Base-by-base conservation (phyloP, 1,284 basidiomycete genomes). In the Pyrrhoderma lamaoense region DNA sequence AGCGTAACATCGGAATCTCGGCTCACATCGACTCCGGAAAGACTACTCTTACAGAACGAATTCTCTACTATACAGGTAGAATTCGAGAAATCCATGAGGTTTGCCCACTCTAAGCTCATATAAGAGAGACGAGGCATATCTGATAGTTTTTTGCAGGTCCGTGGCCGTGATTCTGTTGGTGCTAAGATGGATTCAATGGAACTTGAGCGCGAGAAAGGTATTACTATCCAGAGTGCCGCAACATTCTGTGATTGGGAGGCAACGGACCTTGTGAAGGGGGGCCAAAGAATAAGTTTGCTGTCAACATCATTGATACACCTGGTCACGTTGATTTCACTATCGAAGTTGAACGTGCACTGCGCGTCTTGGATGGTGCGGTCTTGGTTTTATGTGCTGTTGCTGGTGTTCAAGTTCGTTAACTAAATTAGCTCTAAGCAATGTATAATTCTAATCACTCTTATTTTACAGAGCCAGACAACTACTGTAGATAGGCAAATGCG, bases 141-240 rank as follows among this genome's bases (percentile, higher is more conserved):
- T 21, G 35, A 54, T 22, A 40, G 48, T 37, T 36, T 36, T 37
- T 34, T 23, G 49, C n/a, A 89, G 86, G 86, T 90, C 58, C 79
- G 96, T 60, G 96, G 96, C 38, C 79, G 89, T 51, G 95, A 99
- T 67, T 85, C 86, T 47, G 93, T 99, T 21, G 96, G 95, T 46
- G 96, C 95, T 21, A 99, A 99, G 75, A 99, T 99, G 96, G 95
- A 99, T 70, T 91, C 87, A 63, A 99, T 99, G 95, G 96, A 99
- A 61, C 76, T 99, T 7, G 96, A 99, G 68, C 77, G 95, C 45
- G 96, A 99, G 70, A 99, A 99, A 72, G 96, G 95, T 45, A 99
- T 99, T 64, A 99, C 96, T 25, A 99, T 99, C 59, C 95, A 99
- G 70, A 93, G 89, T 62, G 95, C 96, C 3, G 96, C 96, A 1